phyloP scores from a whole-genome alignment of 176 grass and related monocot genomes.

The Aegilops tauschii region DNA sequence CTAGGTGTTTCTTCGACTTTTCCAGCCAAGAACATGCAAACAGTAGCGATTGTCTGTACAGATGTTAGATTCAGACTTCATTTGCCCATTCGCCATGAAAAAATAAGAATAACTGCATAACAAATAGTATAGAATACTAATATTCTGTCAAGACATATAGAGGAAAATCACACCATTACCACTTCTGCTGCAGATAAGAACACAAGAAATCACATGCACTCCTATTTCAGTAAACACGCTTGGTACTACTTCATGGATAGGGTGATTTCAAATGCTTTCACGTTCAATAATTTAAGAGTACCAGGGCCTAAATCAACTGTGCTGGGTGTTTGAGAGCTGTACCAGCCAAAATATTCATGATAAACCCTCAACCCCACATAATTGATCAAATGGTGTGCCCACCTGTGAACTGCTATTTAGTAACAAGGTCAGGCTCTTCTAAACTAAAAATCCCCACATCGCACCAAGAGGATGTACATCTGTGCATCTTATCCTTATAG shows the following conservation, averaged over 20 bases:
- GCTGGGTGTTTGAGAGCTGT: neutral
- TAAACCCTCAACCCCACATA: neutral
- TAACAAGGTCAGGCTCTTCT: neutral
- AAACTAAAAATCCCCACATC: neutral
- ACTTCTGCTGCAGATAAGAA: neutral
- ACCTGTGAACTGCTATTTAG: neutral
- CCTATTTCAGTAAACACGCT: neutral
- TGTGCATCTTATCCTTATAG: neutral
- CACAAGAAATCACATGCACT: neutral
- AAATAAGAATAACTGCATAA: conserved; percentile 8
- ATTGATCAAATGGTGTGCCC: neutral
- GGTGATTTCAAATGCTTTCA: conserved; percentile 17
- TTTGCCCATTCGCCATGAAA: neutral
- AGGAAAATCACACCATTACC: neutral
- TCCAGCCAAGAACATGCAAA: conserved; percentile 99
- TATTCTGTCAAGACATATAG: neutral
- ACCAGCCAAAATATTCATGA: neutral
- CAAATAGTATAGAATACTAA: neutral
- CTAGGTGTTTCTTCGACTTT: conserved; percentile 98
- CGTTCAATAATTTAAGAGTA: neutral
- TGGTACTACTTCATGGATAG: neutral
- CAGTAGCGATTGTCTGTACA: conserved; percentile 87
- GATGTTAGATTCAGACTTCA: conserved; percentile 23
- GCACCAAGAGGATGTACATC: neutral
- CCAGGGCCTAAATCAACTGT: neutral